Conservation (phyloP, 257 asterid genomes). For the Orobanche coerulescens region DNA sequence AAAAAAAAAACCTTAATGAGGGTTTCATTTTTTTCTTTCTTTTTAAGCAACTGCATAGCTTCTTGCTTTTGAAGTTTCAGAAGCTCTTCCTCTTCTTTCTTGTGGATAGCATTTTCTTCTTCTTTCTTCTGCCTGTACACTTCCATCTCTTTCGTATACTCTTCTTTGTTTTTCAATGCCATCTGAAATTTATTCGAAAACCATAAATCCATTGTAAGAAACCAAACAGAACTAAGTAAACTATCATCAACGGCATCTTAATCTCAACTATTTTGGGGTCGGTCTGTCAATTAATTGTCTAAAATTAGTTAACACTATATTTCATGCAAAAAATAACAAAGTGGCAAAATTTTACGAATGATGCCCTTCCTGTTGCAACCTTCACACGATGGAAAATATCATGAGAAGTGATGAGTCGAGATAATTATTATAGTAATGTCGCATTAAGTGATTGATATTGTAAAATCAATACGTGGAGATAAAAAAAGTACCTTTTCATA, state of each 20-base stretch:
- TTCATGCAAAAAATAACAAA: too few species aligned
- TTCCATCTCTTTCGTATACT: constrained; percentile 64
- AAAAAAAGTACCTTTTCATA: constrained; percentile 45
- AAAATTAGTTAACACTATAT: too few species aligned
- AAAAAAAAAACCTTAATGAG: constrained; percentile 52
- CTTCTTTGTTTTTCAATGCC: constrained; percentile 59
- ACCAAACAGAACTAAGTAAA: too few species aligned
- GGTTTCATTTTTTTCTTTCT: constrained; percentile 74
- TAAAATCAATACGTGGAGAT: neutral
- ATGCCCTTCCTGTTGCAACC: too few species aligned
- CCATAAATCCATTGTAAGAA: neutral
- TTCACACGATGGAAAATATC: too few species aligned
- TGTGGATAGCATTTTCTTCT: constrained; percentile 46
- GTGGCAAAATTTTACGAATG: too few species aligned
- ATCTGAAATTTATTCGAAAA: constrained; percentile 28
- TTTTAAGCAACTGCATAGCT: constrained; percentile 87
- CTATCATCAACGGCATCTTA: too few species aligned
- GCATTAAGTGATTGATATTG: neutral
- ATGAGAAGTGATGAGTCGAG: too few species aligned
- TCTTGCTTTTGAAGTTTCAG: constrained; percentile 78
- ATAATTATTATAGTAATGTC: too few species aligned
- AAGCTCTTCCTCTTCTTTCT: constrained; percentile 60
- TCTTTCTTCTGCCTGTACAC: constrained; percentile 68
- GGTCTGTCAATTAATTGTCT: too few species aligned
- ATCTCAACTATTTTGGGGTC: too few species aligned